These are phyloP conservation scores for Lavandula angustifolia DNA, from an alignment of 257 asterid genomes.

Conservation along the genomic window DNA sequence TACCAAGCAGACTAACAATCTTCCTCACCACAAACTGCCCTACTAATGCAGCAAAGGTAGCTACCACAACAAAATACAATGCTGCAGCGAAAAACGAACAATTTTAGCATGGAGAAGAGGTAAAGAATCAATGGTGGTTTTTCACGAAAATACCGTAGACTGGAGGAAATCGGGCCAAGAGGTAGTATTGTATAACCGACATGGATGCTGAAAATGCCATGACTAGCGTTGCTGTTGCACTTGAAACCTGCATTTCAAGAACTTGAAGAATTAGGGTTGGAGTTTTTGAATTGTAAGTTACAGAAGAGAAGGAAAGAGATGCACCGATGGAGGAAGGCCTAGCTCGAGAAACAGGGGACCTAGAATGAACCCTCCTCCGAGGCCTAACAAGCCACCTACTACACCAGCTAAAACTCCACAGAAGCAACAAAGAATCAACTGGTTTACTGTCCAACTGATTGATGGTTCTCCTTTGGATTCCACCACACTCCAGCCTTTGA, in stretches of 20 bases:
- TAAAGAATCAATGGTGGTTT: too few relatives aligned
- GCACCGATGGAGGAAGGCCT: constrained; percentile 67
- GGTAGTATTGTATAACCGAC: constrained; percentile 64
- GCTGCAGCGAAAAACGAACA: constrained; percentile 40
- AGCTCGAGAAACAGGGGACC: constrained; percentile 63
- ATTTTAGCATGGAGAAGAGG: neutral
- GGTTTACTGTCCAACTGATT: constrained; percentile 48
- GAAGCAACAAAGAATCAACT: constrained; percentile 50
- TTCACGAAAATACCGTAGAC: constrained; percentile 39
- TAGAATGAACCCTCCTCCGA: constrained; percentile 69
- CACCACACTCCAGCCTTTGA: constrained; percentile 49
- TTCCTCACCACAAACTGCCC: constrained; percentile 62
- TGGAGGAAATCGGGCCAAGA: constrained; percentile 55
- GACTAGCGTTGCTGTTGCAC: constrained; percentile 59
- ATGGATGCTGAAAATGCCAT: constrained; percentile 65
- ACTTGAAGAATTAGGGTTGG: neutral
- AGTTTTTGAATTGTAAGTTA: too few relatives aligned
- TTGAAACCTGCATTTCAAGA: constrained; percentile 48
- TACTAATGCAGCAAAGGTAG: constrained; percentile 54
- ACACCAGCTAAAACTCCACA: constrained; percentile 60
- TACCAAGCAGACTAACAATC: constrained; percentile 54
- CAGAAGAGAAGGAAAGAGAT: neutral
- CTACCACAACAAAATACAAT: constrained; percentile 50
- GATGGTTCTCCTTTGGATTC: constrained; percentile 44
- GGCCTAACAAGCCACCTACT: constrained; percentile 71